phyloP scores from a whole-genome alignment of 768 basidiomycete species.

The Candolleomyces efflorescens region DNA sequence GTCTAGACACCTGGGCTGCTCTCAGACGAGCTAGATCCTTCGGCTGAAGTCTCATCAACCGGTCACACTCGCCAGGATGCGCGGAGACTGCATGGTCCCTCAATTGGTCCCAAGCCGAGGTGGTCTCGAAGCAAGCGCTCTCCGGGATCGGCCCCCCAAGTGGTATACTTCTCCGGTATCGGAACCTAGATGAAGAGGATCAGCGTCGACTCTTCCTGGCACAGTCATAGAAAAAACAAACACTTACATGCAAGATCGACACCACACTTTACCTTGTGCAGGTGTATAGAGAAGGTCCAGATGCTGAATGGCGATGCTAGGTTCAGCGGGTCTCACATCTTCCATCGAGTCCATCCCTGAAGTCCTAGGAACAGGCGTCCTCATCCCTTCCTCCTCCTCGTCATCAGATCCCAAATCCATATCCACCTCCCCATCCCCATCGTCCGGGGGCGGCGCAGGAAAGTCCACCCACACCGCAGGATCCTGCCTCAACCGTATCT shows the following conservation, averaged over 20 bases:
- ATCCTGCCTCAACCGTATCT: not conserved
- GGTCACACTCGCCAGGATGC: not conserved
- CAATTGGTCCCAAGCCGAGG: not conserved
- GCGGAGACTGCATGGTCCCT: not conserved
- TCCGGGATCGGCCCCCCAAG: not conserved
- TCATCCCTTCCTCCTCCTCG: too few species aligned
- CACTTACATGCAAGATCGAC: constrained; percentile 3
- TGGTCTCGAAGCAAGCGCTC: not conserved
- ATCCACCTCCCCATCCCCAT: not conserved
- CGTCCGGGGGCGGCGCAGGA: not conserved
- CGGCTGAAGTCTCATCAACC: not conserved
- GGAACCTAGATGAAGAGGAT: not conserved
- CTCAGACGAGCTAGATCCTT: not conserved
- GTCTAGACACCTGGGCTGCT: too few species aligned
- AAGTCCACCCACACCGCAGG: not conserved
- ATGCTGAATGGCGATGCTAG: not conserved
- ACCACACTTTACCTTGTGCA: not conserved
- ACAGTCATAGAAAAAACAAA: not conserved
- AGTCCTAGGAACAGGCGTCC: too few species aligned
- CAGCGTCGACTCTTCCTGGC: not conserved
- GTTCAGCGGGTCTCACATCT: not conserved
- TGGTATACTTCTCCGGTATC: not conserved
- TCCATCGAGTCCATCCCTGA: not conserved
- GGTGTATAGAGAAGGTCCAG: not conserved
- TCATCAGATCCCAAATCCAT: constrained; percentile 1